A percentile compares a stretch with the other conserved stretches of the same genome.
phyloP scores from a whole-genome alignment of 495 filamentous ascomycete species.

The Podospora fimiseda region DNA sequence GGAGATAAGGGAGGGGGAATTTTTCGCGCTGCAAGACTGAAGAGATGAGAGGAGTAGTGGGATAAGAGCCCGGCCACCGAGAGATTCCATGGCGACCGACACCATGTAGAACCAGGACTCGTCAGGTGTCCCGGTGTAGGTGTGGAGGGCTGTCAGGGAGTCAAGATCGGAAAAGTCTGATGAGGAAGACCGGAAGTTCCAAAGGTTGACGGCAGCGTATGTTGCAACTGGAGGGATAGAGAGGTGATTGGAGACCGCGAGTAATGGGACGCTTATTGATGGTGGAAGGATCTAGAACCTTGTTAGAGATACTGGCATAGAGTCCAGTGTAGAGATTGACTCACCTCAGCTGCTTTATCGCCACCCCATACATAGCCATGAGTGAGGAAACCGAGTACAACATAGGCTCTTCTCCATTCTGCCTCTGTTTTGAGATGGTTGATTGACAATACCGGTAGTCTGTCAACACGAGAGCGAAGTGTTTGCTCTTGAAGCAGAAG shows the following conservation, averaged over 20 bases:
- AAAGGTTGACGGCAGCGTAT: slow-evolving; percentile 80
- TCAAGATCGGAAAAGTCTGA: slow-evolving; percentile 60
- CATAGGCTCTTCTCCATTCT: slow-evolving; percentile 80
- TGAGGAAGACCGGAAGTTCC: slow-evolving; percentile 65
- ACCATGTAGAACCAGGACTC: slow-evolving; percentile 98
- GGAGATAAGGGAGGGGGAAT: slow-evolving; percentile 53
- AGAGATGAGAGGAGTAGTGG: slow-evolving; percentile 77
- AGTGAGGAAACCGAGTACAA: slow-evolving; percentile 66
- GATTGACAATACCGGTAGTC: slow-evolving; percentile 65
- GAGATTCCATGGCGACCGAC: slow-evolving; percentile 87
- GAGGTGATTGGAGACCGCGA: neutral
- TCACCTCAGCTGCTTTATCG: slow-evolving; percentile 27
- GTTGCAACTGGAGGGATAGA: slow-evolving; percentile 78
- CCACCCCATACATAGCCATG: slow-evolving; percentile 75
- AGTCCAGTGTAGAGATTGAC: neutral
- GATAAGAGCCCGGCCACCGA: slow-evolving; percentile 66
- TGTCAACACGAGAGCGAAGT: slow-evolving; percentile 58
- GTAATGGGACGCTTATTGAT: neutral
- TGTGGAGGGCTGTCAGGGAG: slow-evolving; percentile 69
- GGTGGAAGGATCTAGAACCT: neutral
- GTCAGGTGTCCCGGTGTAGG: slow-evolving; percentile 85
- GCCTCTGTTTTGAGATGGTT: slow-evolving; percentile 54
- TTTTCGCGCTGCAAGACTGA: slow-evolving; percentile 51
- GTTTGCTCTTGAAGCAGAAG: slow-evolving; percentile 58
- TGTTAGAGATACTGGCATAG: too few relatives aligned